Conservation (phyloP, 345 rosid genomes). For the Aquilaria sinensis region DNA sequence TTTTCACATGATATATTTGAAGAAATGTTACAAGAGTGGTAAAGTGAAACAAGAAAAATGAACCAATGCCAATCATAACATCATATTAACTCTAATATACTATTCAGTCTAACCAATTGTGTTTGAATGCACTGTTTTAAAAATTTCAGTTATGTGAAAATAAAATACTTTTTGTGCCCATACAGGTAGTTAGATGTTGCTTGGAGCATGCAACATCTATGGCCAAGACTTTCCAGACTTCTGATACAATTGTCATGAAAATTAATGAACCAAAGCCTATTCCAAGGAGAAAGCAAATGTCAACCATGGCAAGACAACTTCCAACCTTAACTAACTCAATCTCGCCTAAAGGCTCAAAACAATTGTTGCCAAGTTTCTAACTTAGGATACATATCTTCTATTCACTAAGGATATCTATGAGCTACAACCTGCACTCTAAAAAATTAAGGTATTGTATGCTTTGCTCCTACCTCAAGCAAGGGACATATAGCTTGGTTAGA, state of each 20-base stretch:
- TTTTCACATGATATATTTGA: not conserved
- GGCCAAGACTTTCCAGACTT: slow-evolving; percentile 71
- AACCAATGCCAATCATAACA: not conserved
- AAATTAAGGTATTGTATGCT: not conserved
- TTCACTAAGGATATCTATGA: not conserved
- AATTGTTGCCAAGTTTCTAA: slow-evolving; percentile 1
- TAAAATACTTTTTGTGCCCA: no score
- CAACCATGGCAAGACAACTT: slow-evolving; percentile 21
- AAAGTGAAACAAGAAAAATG: no score
- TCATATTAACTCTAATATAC: no score
- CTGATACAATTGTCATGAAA: slow-evolving; percentile 77
- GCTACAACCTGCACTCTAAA: no score
- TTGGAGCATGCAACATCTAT: slow-evolving; percentile 89
- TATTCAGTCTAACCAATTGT: no score
- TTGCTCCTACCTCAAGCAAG: not conserved
- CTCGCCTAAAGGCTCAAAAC: not conserved
- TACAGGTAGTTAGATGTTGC: slow-evolving; percentile 88
- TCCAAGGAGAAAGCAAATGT: slow-evolving; percentile 40
- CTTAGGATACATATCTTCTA: not conserved
- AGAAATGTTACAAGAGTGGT: not conserved
- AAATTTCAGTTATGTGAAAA: no score
- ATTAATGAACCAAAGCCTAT: slow-evolving; percentile 44
- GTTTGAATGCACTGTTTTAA: no score
- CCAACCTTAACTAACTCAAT: slow-evolving; percentile 23
- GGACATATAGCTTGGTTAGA: no score